phyloP scores from a whole-genome alignment of 768 basidiomycete species.

The Boletus eberwhitei region DNA sequence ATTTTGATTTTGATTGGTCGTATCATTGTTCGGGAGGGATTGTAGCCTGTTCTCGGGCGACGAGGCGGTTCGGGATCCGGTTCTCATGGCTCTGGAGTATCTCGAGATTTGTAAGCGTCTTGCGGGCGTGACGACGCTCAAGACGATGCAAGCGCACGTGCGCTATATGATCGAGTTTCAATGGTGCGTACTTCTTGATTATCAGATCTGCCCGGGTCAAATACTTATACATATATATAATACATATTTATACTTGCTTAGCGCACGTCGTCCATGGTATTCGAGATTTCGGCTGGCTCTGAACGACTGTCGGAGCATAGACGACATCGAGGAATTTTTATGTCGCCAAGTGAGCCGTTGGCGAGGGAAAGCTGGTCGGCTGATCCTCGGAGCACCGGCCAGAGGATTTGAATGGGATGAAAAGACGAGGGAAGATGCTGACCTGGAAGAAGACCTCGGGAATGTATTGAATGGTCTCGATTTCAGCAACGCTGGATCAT shows the following conservation, averaged over 20 bases:
- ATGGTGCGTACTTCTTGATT: conserved; percentile 44
- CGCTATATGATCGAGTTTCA: conserved; percentile 66
- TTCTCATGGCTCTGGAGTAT: conserved; percentile 67
- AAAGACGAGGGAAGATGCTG: background rate
- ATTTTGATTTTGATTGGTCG: background rate
- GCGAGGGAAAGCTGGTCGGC: conserved; percentile 38
- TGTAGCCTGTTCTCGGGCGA: conserved; percentile 54
- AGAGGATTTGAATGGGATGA: background rate
- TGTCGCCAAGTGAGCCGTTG: conserved; percentile 44
- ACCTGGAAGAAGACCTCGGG: conserved; percentile 3
- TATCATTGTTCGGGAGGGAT: background rate
- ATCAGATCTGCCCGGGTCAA: background rate
- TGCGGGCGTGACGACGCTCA: conserved; percentile 46
- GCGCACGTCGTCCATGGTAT: conserved; percentile 55
- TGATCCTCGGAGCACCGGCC: background rate
- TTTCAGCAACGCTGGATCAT: background rate
- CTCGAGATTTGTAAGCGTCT: conserved; percentile 55
- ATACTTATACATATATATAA: background rate
- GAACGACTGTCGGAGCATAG: conserved; percentile 38
- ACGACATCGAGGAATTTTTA: conserved; percentile 47
- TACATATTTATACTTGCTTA: background rate
- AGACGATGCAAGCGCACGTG: conserved; percentile 59
- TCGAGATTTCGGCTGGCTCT: conserved; percentile 50
- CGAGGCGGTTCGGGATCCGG: conserved; percentile 54
- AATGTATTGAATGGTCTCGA: background rate